A percentile compares a stretch with the other conserved stretches of the same genome.
phyloP scores from a whole-genome alignment of 192 early-diverging fungal species.

The Mortierella hygrophila region DNA sequence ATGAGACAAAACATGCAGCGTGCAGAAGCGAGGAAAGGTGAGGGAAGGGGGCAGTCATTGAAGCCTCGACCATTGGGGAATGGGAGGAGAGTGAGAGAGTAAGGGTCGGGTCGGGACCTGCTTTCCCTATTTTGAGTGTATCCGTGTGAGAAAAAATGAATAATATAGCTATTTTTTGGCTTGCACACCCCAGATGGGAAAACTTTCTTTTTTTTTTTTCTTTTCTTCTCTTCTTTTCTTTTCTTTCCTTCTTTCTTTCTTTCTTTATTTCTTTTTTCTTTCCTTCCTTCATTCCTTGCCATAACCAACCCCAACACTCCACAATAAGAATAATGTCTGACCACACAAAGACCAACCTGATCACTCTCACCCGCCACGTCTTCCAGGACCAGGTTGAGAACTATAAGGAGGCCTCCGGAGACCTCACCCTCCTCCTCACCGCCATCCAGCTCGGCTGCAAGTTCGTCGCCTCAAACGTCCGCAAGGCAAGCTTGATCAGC shows the following conservation, averaged over 20 bases:
- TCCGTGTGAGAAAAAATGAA: constrained; percentile 27
- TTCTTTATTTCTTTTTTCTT: constrained; percentile 11
- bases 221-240: background rate
- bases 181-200: background rate
- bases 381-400: constrained; percentile 88
- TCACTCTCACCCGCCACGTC: constrained; percentile 94
- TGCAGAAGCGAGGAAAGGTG: no score
- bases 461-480: constrained; percentile 96
- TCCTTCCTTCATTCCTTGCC: background rate
- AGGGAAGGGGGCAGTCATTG: background rate
- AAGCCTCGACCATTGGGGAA: background rate
- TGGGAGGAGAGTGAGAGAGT: background rate
- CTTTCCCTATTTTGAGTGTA: constrained; percentile 23
- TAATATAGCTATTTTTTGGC: background rate
- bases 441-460: constrained; percentile 96
- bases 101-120: background rate
- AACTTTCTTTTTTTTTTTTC: constrained; percentile 12
- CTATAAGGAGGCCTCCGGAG: constrained; percentile 90
- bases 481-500: constrained; percentile 96
- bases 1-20: no score
- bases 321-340: constrained; percentile 31
- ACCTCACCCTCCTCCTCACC: constrained; percentile 91
- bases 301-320: background rate
- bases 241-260: constrained; percentile 26
- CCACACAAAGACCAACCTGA: constrained; percentile 82